Evolutionary conservation across 1,284 basidiomycete species (phyloP).

Genomic region (Heliocybe sulcata): DNA sequence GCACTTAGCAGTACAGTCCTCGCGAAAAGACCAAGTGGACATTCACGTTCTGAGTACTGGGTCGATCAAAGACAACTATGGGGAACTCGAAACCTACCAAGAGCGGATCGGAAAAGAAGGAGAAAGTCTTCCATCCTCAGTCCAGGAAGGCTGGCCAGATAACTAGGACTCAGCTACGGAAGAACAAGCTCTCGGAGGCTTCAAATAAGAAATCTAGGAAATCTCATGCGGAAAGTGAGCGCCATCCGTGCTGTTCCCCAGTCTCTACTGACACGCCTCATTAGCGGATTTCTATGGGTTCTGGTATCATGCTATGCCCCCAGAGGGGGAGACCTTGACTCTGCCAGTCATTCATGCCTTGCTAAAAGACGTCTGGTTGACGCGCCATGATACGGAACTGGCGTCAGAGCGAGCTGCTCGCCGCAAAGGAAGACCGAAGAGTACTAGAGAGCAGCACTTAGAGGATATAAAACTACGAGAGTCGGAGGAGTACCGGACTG

Average conservation of each 20-base stretch:
- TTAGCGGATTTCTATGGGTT: slow-evolving; percentile 76
- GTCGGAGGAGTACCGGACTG: slow-evolving; percentile 70
- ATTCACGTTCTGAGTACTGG: neutral
- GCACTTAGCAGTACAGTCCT: no score
- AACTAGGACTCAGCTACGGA: slow-evolving; percentile 63
- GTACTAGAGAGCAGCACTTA: slow-evolving; percentile 58
- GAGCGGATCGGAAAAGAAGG: slow-evolving; percentile 41
- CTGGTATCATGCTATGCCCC: slow-evolving; percentile 71
- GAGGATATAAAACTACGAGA: slow-evolving; percentile 71
- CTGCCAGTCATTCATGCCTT: slow-evolving; percentile 66
- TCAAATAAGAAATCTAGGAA: slow-evolving; percentile 50
- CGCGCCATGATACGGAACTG: slow-evolving; percentile 65
- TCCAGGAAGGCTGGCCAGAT: slow-evolving; percentile 82
- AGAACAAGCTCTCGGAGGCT: slow-evolving; percentile 58
- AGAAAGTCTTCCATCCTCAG: slow-evolving; percentile 73
- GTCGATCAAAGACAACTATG: neutral
- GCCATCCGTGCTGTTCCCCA: no score
- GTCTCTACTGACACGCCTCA: no score
- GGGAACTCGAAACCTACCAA: slow-evolving; percentile 3
- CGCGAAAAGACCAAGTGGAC: neutral
- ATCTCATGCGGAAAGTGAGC: slow-evolving; percentile 45
- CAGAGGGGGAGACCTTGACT: slow-evolving; percentile 46
- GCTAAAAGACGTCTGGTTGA: slow-evolving; percentile 66
- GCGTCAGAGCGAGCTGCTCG: slow-evolving; percentile 55
- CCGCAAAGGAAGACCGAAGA: slow-evolving; percentile 76